Evolutionary conservation across 352 stramenopile species (phyloP).

Genomic region (Phytophthora pluvialis): DNA sequence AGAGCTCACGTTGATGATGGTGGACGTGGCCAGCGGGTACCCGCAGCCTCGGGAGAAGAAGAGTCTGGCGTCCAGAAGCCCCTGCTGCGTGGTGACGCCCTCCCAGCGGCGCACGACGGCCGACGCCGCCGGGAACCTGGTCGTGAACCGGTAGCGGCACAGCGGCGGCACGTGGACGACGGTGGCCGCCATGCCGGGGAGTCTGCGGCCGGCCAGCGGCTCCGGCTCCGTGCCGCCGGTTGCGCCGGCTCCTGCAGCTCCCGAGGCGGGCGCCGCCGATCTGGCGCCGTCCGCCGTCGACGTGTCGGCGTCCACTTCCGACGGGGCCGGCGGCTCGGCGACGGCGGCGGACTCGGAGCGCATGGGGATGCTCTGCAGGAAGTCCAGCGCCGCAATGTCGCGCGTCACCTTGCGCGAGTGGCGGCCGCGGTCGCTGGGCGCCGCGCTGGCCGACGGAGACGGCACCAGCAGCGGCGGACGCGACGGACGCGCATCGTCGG

Average conservation of each 20-base stretch:
- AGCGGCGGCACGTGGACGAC: constrained; percentile 66
- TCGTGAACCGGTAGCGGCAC: constrained; percentile 82
- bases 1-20: constrained; percentile 71
- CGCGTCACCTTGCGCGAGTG: constrained; percentile 82
- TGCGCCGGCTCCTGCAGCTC: background rate
- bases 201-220: constrained; percentile 63
- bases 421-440: constrained; percentile 54
- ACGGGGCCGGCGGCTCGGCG: constrained; percentile 5
- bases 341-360: constrained; percentile 48
- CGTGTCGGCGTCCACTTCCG: constrained; percentile 9
- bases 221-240: constrained; percentile 40
- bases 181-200: constrained; percentile 74
- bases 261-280: background rate
- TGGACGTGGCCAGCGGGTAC: constrained; percentile 83
- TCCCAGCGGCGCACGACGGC: constrained; percentile 85
- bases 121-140: constrained; percentile 76
- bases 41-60: constrained; percentile 88
- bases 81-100: constrained; percentile 63
- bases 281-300: constrained; percentile 9
- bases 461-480: constrained; percentile 22
- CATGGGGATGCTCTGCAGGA: constrained; percentile 91
- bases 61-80: constrained; percentile 68
- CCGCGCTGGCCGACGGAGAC: constrained; percentile 44
- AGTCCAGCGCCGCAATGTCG: constrained; percentile 89
- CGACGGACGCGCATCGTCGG: constrained; percentile 17